Percentiles rank a stretch among this genome's conserved stretches.
These are phyloP conservation scores for Aureobasidium sp. DNA, from an alignment of 2,329 filamentous ascomycete species.

Conservation along the genomic window DNA sequence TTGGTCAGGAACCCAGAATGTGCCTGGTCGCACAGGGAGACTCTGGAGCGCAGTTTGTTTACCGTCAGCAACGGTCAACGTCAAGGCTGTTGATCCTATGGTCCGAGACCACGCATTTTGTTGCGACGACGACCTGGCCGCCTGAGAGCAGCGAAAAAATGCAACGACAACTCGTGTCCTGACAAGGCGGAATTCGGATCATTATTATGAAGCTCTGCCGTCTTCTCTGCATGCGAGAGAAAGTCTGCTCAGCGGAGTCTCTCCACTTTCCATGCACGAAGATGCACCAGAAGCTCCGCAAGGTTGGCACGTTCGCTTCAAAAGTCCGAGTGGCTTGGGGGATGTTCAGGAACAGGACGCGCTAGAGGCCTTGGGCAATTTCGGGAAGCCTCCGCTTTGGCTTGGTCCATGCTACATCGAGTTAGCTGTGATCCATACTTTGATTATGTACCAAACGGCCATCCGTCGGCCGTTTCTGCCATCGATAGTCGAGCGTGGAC, in stretches of 20 bases:
- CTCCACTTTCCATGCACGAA: background rate
- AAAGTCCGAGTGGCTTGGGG: conserved; percentile 2
- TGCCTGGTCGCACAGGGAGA: conserved; percentile 4
- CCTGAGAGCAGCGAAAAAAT: background rate
- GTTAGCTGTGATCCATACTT: background rate
- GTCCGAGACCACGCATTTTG: conserved; percentile 2
- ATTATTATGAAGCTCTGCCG: conserved; percentile 1
- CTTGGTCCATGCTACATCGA: background rate
- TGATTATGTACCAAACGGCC: conserved; percentile 10
- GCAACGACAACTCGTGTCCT: background rate
- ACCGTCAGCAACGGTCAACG: conserved; percentile 2
- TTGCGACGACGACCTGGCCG: conserved; percentile 10
- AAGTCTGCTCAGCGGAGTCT: background rate
- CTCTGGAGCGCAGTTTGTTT: conserved; percentile 10
- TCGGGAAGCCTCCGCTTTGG: background rate
- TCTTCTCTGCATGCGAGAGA: conserved; percentile 4
- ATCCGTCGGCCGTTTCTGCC: conserved; percentile 9
- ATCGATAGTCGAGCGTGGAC: conserved; percentile 8
- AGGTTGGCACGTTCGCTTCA: conserved; percentile 13
- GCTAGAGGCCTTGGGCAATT: conserved; percentile 2
- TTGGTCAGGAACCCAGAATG: background rate
- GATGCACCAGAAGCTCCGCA: background rate
- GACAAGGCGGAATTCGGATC: background rate
- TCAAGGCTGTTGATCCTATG: conserved; percentile 1
- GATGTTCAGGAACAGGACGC: conserved; percentile 9